phyloP scores from a whole-genome alignment of 441 rosid genomes.

The Gossypium schwendimanii region DNA sequence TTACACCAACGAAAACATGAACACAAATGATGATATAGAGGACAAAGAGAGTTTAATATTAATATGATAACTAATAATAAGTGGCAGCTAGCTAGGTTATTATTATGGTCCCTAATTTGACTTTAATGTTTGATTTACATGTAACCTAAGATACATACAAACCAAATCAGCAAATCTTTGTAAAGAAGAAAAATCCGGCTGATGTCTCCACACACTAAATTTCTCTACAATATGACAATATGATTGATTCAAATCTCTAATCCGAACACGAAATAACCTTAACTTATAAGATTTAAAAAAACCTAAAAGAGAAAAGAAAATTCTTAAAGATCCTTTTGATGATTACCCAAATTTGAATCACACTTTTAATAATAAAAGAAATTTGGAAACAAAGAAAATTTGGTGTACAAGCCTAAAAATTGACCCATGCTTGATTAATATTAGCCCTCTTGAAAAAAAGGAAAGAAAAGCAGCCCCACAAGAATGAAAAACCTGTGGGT shows the following conservation, averaged over 20 bases:
- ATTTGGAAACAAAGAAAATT: neutral
- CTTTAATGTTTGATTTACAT: slow-evolving; percentile 18
- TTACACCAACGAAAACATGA: neutral
- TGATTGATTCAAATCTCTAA: neutral
- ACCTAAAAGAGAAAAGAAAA: slow-evolving; percentile 12
- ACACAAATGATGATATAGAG: neutral
- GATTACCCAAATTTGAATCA: slow-evolving; percentile 27
- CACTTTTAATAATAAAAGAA: neutral
- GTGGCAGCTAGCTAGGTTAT: slow-evolving; percentile 12
- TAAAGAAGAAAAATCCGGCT: slow-evolving; percentile 25
- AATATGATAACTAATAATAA: slow-evolving; percentile 15
- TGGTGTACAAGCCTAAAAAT: slow-evolving; percentile 3
- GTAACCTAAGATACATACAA: slow-evolving; percentile 26
- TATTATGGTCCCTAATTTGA: slow-evolving; percentile 26
- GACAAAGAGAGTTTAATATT: neutral
- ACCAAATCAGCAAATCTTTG: slow-evolving; percentile 45
- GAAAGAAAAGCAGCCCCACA: slow-evolving; percentile 19
- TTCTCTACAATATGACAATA: neutral
- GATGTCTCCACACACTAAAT: slow-evolving; percentile 21
- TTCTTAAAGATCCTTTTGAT: slow-evolving; percentile 28
- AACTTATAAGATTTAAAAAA: slow-evolving; percentile 11
- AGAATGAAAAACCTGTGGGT: slow-evolving; percentile 28
- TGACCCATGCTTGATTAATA: slow-evolving; percentile 23
- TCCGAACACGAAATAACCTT: slow-evolving; percentile 12
- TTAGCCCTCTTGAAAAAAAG: neutral